Evolutionary conservation across 1,284 basidiomycete species (phyloP), one percentile per base, ranked within the genome.

Genomic region (Coniferiporia weirii): DNA sequence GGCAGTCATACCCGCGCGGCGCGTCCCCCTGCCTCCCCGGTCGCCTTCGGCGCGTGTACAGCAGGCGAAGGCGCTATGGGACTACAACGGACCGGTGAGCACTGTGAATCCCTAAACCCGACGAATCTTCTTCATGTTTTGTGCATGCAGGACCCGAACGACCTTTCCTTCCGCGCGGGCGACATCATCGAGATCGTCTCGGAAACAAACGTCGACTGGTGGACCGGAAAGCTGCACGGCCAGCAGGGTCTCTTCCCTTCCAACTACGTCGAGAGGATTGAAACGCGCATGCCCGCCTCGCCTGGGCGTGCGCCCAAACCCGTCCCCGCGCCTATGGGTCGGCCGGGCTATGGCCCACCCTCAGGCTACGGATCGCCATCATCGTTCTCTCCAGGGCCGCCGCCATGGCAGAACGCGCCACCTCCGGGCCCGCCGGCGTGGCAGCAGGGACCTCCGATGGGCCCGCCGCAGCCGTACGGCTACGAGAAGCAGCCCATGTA

Each of bases 191-290:
- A 84, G 59, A 75, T 87, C 44, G 68, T 80, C 35, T 77, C 79
- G 38, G 80, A 85, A 67, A 81, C 77, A n/a, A 86, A 85, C 61
- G 62, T 70, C 0, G 84, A 86, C 64, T 86, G 84, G 84, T 86
- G 83, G 83, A 80, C 76, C 46, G 83, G 84, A n/a, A 73, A 71
- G 54, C 66, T 75, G 56, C 76, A 79, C 38, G 85, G 85, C 15
- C 76, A 71, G 60, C 77, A 83, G 63, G 87, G 83, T 1, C 72
- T 88, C 35, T 87, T 89, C 70, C 87, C 83, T 27, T 75, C 82
- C 36, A 83, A 81, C 64, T 74, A 85, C 60, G 83, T 85, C 45
- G 80, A 84, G 69, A 81, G 77, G 66, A 65, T 80, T 43, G 40
- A 43, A 12, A 13, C 40, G 40, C 40, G 40, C 40, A n/a, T 43